Percentiles rank a stretch among this genome's conserved stretches.
These are phyloP conservation scores for Leucogyrophana mollusca DNA, from an alignment of 768 basidiomycete species.

Conservation along the genomic window DNA sequence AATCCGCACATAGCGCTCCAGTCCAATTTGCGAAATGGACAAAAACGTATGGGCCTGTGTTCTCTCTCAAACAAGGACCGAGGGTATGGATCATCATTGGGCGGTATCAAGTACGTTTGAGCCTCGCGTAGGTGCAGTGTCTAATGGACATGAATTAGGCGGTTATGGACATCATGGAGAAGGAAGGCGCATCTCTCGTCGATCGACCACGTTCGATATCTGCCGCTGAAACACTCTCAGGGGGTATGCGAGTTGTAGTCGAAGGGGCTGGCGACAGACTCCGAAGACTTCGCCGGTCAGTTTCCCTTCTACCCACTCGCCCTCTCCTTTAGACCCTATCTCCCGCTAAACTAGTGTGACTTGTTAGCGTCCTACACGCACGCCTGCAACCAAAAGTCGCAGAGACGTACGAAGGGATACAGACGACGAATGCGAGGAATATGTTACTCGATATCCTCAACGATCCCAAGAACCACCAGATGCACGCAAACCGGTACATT, in stretches of 20 bases:
- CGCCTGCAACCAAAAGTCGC: constrained; percentile 33
- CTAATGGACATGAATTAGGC: constrained; percentile 16
- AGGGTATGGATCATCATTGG: constrained; percentile 27
- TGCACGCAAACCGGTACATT: constrained; percentile 33
- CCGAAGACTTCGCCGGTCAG: constrained; percentile 25
- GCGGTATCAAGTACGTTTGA: constrained; percentile 11
- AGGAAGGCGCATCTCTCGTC: constrained; percentile 30
- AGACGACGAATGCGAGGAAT: constrained; percentile 30
- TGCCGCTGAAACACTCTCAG: constrained; percentile 32
- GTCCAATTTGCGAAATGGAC: constrained; percentile 56
- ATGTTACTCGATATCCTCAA: constrained; percentile 34
- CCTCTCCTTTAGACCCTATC: not conserved
- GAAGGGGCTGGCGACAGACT: constrained; percentile 27
- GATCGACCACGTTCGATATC: constrained; percentile 37
- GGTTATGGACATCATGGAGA: constrained; percentile 40
- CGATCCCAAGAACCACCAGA: constrained; percentile 30
- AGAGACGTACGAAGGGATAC: constrained; percentile 31
- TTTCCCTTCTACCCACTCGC: not conserved
- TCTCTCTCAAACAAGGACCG: constrained; percentile 52
- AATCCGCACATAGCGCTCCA: constrained; percentile 19
- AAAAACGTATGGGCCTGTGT: constrained; percentile 59
- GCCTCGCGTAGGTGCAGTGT: too few species aligned
- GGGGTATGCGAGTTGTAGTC: constrained; percentile 30
- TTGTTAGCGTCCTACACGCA: constrained; percentile 30
- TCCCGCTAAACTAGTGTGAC: not conserved